Conservation (phyloP, 441 rosid species). For the Populus hybrid region DNA sequence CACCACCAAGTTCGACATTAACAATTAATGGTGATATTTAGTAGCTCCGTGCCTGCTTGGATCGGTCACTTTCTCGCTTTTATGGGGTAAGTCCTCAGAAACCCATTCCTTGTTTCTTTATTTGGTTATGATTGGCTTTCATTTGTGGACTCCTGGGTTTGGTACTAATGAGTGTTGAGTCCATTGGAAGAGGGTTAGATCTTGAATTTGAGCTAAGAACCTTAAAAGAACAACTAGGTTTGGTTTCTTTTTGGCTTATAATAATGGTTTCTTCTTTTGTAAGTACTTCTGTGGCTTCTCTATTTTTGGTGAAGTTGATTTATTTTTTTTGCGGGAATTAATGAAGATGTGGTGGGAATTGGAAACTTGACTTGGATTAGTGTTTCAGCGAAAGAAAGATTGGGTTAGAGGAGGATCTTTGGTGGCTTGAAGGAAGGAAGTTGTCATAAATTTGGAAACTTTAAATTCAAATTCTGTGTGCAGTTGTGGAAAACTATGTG, state of each 20-base stretch:
- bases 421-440: not conserved
- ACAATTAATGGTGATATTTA: slow-evolving; percentile 39
- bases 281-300: too few species aligned
- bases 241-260: not conserved
- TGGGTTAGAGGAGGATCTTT: too few species aligned
- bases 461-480: not conserved
- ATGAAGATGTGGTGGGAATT: not conserved
- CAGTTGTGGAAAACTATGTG: too few species aligned
- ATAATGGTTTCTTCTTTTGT: too few species aligned
- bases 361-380: not conserved
- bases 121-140: not conserved
- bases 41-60: slow-evolving; percentile 43
- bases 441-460: not conserved
- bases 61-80: slow-evolving; percentile 47
- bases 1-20: not conserved
- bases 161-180: not conserved
- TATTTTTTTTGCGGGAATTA: too few species aligned
- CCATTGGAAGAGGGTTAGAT: not conserved
- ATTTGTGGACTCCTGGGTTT: not conserved
- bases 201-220: too few species aligned
- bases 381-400: not conserved
- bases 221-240: not conserved
- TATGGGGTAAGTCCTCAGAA: slow-evolving; percentile 47
- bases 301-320: too few species aligned
- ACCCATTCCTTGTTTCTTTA: not conserved